Conservation (phyloP, 257 asterid genomes). For the Leptodermis oblonga region DNA sequence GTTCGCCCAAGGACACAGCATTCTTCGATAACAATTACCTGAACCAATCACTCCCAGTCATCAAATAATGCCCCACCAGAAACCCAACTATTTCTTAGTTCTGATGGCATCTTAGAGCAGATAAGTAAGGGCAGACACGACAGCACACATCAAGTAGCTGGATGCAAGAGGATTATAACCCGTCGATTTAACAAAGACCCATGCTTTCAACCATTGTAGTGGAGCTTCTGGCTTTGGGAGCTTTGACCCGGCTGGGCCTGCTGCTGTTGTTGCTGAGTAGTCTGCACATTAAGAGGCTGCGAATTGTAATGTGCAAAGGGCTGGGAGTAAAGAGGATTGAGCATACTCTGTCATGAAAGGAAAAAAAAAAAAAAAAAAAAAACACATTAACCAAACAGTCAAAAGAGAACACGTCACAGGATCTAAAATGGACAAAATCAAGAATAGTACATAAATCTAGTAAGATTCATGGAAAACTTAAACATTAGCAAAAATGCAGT, state of each 20-base stretch:
- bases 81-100: conserved; percentile 30
- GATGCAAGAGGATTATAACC: conserved; percentile 39
- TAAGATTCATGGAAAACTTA: neutral
- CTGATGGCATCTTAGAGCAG: conserved; percentile 35
- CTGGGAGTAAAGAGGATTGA: conserved; percentile 80
- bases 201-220: conserved; percentile 57
- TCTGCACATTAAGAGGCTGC: conserved; percentile 58
- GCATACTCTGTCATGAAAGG: conserved; percentile 46
- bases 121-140: conserved; percentile 34
- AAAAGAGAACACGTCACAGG: too few species aligned
- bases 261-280: conserved; percentile 63
- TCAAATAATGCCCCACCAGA: conserved; percentile 20
- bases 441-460: neutral
- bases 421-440: conserved; percentile 8
- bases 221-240: conserved; percentile 72
- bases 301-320: conserved; percentile 74
- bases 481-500: neutral
- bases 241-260: conserved; percentile 63
- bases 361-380: too few species aligned
- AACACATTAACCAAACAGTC: too few species aligned
- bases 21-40: conserved; percentile 17
- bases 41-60: conserved; percentile 30
- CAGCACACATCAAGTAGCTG: conserved; percentile 59
- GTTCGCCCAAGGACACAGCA: conserved; percentile 32
- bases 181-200: conserved; percentile 12